These are phyloP conservation scores for Aspergillus calidoustus DNA, from an alignment of 2,329 filamentous ascomycete species.

Conservation along the genomic window DNA sequence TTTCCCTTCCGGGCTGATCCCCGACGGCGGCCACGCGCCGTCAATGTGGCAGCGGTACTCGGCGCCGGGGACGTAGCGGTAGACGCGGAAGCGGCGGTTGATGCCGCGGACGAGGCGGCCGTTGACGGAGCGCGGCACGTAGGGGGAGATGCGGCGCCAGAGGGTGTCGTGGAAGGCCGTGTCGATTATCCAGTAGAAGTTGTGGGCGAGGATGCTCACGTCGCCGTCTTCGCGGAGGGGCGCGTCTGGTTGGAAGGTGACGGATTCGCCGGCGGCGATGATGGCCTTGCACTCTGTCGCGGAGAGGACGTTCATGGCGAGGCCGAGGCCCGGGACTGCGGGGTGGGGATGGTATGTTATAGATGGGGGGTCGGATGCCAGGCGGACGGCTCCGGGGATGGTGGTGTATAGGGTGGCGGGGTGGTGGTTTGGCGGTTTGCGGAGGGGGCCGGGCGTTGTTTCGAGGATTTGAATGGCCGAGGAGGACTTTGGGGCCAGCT, in stretches of 20 bases:
- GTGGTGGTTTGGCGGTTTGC: constrained; percentile 71
- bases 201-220: constrained; percentile 69
- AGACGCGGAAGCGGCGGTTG: constrained; percentile 72
- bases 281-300: constrained; percentile 67
- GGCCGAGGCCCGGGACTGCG: constrained; percentile 63
- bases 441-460: constrained; percentile 61
- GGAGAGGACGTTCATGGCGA: constrained; percentile 65
- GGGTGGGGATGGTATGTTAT: constrained; percentile 66
- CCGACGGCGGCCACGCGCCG: constrained; percentile 74
- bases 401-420: constrained; percentile 69
- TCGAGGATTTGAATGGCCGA: constrained; percentile 62
- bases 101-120: constrained; percentile 65
- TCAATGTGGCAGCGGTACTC: constrained; percentile 74
- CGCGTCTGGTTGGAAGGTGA: constrained; percentile 70
- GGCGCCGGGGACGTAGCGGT: constrained; percentile 73
- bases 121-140: constrained; percentile 60
- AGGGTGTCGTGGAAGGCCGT: constrained; percentile 65
- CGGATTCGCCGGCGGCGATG: constrained; percentile 67
- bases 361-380: constrained; percentile 51
- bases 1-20: constrained; percentile 60
- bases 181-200: constrained; percentile 75
- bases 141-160: constrained; percentile 64
- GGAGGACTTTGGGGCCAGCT: constrained; percentile 32
- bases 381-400: constrained; percentile 59
- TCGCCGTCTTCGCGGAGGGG: constrained; percentile 69